Base-by-base conservation (phyloP, 495 filamentous ascomycete genomes). In the Hyaloscypha bicolor region DNA sequence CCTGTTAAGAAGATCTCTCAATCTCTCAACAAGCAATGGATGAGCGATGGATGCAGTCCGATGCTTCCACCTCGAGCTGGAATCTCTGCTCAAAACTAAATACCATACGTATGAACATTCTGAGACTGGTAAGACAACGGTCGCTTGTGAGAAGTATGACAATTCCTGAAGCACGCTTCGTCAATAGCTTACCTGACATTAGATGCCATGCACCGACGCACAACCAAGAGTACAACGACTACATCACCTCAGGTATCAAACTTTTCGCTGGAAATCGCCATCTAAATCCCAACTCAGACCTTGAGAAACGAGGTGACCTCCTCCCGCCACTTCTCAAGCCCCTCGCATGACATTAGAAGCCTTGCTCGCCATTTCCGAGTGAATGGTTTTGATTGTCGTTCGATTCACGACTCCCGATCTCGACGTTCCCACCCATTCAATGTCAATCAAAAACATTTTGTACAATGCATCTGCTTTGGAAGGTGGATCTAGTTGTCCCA, bases 221-320 rank as follows among this genome's bases (percentile, higher is more conserved):
- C 25, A 64, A 88, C 25, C 77, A 77, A 39, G 66, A 72, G 9
- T 82, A 89, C 61, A 76, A 89, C 51, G 86, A 89, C 73, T 88
- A 85, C 65, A 83, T 88, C 52, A 88, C 81, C 0, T 85, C 86
- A 0, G 85, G 85, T 4, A 75, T 89, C 66, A 85, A 81, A 63
- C 69, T 83, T 5, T 57, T 62, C 32, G 29, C 55, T 12, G 25
- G 14, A 5, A 62, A 39, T 19, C 21, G 32, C 21, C 39, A 1
- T 35, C n/a, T 22, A 19, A 33, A 39, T 11, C 9, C 55, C 56
- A 16, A 60, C 22, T 62, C 65, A 33, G 3, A 22, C 29, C n/a
- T 42, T 25, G 22, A 25, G 14, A 52, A 62, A n/a, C 35, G 52
- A 22, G 16, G 33, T 6, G 4, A 22, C 35, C 22, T 14, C 16